A percentile compares a stretch with the other conserved stretches of the same genome.
phyloP scores from a whole-genome alignment of 768 basidiomycete species.

The Royoungia palumana region DNA sequence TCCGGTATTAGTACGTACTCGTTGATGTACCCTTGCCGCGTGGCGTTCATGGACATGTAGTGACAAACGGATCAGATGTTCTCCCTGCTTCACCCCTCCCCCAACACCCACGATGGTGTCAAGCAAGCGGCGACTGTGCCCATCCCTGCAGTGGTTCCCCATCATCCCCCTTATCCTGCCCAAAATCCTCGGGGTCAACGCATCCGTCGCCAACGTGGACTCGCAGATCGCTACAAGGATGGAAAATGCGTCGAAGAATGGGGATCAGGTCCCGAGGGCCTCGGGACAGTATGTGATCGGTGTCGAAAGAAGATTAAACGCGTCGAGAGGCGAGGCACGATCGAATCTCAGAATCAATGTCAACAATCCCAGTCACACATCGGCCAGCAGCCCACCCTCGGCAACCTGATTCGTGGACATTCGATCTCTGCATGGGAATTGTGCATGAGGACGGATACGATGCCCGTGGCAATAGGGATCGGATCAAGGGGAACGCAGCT shows the following conservation, averaged over 20 bases:
- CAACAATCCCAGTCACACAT: slow-evolving; percentile 21
- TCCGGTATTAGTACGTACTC: slow-evolving; percentile 22
- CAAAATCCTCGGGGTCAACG: slow-evolving; percentile 63
- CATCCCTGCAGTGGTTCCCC: not conserved
- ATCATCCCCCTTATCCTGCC: slow-evolving; percentile 26
- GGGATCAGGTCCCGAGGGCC: slow-evolving; percentile 82
- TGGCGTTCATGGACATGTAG: slow-evolving; percentile 14
- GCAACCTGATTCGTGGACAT: slow-evolving; percentile 17
- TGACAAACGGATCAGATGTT: slow-evolving; percentile 18
- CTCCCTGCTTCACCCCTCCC: slow-evolving; percentile 18
- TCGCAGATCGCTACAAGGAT: slow-evolving; percentile 75
- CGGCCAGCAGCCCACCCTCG: slow-evolving; percentile 5
- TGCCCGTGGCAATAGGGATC: slow-evolving; percentile 28
- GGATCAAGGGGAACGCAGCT: slow-evolving; percentile 26
- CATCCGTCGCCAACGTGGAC: slow-evolving; percentile 73
- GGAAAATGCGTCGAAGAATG: slow-evolving; percentile 86
- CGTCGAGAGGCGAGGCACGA: slow-evolving; percentile 68
- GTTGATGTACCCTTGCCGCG: not conserved
- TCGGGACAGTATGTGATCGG: slow-evolving; percentile 82
- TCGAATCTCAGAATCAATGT: slow-evolving; percentile 41
- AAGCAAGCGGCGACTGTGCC: slow-evolving; percentile 7
- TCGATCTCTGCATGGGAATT: slow-evolving; percentile 19
- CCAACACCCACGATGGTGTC: slow-evolving; percentile 12
- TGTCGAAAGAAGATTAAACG: slow-evolving; percentile 88
- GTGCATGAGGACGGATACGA: slow-evolving; percentile 29